Conservation (phyloP, 768 basidiomycete species). For the Xerocomellus intermedius region DNA sequence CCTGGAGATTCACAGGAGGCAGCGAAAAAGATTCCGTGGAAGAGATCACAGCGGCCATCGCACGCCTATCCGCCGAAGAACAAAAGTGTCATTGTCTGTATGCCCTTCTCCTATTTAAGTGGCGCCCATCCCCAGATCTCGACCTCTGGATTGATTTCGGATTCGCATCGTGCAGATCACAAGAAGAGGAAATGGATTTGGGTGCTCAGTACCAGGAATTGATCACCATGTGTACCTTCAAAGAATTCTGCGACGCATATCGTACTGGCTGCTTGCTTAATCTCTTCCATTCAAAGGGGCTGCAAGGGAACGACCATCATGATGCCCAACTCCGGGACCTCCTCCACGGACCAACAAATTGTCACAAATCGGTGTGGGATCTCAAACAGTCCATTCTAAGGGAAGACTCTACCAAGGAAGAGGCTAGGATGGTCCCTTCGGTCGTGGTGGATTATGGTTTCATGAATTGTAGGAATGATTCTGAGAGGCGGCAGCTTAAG, state of each 20-base stretch:
- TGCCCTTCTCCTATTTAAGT: not conserved
- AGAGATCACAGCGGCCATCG: not conserved
- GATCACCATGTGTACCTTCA: not conserved
- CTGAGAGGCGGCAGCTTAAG: not conserved
- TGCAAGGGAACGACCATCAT: not conserved
- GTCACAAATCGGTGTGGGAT: not conserved
- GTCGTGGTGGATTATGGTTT: conserved; percentile 3
- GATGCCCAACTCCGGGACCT: not conserved
- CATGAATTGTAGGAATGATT: not conserved
- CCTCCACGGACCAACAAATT: not conserved
- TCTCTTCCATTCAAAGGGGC: not conserved
- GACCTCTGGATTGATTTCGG: not conserved
- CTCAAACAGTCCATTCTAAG: not conserved
- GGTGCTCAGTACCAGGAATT: not conserved
- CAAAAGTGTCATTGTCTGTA: not conserved
- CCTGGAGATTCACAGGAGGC: conserved; percentile 3
- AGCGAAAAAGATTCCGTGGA: not conserved
- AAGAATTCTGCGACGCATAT: conserved; percentile 1
- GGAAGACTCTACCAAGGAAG: not conserved
- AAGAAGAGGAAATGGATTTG: not conserved
- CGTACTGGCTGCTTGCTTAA: not conserved
- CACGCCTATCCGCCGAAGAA: not conserved
- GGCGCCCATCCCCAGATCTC: not conserved
- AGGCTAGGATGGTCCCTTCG: not conserved
- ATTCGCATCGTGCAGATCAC: not conserved